Evolutionary conservation across 257 asterid species (phyloP).

Genomic region (Buddleja alternifolia): DNA sequence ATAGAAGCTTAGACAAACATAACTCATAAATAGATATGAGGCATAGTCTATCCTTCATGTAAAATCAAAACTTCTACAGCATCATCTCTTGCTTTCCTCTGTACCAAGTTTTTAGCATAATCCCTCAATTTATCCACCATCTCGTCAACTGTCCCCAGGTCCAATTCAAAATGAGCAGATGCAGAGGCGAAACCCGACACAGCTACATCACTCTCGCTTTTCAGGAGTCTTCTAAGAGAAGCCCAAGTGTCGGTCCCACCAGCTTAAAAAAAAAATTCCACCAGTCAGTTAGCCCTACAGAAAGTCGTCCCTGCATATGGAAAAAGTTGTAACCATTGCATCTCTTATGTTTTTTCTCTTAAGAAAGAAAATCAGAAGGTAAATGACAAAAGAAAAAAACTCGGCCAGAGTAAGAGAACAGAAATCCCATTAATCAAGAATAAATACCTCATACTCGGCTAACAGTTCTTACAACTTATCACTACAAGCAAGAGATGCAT

Average conservation of each 20-base stretch:
- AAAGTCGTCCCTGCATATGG: conserved; percentile 50
- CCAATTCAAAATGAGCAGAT: conserved; percentile 56
- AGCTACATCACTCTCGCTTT: conserved; percentile 48
- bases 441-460: conserved; percentile 48
- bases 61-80: conserved; percentile 59
- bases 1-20: not conserved
- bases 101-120: conserved; percentile 49
- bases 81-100: conserved; percentile 62
- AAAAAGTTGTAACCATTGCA: conserved; percentile 16
- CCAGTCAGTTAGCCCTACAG: conserved; percentile 43
- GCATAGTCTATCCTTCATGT: conserved; percentile 68
- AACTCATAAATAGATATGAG: not conserved
- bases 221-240: conserved; percentile 54
- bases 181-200: conserved; percentile 44
- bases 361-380: too few species aligned
- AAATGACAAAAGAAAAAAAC: too few species aligned
- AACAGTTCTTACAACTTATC: conserved; percentile 51
- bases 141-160: conserved; percentile 40
- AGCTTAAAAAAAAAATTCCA: conserved; percentile 59
- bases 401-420: too few species aligned
- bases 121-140: conserved; percentile 53
- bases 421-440: not conserved
- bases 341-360: not conserved
- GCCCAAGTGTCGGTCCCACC: conserved; percentile 60
- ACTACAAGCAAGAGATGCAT: conserved; percentile 46